Evolutionary conservation across 148 eudicot genomes (phyloP), one percentile per base, ranked within the genome.

Genomic region (Fagopyrum esculentum): DNA sequence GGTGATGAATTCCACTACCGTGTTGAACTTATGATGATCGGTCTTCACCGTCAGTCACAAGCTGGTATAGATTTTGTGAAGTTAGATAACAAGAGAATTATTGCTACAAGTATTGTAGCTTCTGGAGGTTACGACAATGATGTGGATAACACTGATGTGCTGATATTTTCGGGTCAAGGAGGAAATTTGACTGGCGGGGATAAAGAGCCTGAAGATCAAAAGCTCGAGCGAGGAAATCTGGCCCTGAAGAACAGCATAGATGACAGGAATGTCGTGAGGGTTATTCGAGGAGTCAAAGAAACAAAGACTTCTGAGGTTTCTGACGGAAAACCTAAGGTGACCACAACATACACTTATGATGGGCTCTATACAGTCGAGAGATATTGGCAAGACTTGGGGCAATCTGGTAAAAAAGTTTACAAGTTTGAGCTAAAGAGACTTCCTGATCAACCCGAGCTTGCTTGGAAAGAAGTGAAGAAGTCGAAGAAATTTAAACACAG

Each of bases 1-100:
- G 98, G 98, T 11, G 97, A 93, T 46, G 86, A 89, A 80, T 93
- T 93, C 74, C 88, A 87, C 61, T 93, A 84, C 66, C 88, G 97
- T 57, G 85, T 87, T 15, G 97, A 93, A 77, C 97, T 93, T 30
- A 84, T 86, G 66, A 83, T 93, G 81, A 83, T 93, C 57, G 98
- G 97, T 43, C 81, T 93, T 82, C 98, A 93, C 79, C 85, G 88
- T 50, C 89, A 76, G 3, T 83, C 74, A 76, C 95, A 91, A 75
- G 87, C 80, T 73, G 98, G 98, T 79, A 93, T 93, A 80, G 97
- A 91, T 83, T 84, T 54, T 72, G 70, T 85, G 47, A 89, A 85
- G 76, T 75, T 69, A 19, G 85, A 80, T 30, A 78, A 73, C 3
- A 57, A 46, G 57, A 35, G 40, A 35, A 43, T 75, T 51, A 12